Conservation (phyloP, 306 rosid genomes). For the Prunus kanzakura region DNA sequence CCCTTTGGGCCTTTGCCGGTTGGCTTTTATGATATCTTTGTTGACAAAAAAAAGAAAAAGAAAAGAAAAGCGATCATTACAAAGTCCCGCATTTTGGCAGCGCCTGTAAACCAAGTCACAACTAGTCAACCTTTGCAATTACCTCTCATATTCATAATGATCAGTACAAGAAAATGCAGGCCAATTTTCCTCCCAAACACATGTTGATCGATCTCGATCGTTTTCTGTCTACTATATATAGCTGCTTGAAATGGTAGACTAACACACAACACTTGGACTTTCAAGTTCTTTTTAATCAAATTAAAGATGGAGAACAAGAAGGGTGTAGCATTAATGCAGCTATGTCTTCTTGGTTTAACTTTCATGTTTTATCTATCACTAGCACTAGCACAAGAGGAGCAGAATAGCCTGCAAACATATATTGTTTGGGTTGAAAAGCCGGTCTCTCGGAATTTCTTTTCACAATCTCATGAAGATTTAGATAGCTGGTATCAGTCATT, state of each 20-base stretch:
- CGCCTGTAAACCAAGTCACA: not conserved
- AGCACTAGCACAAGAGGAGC: not conserved
- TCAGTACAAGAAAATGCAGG: not conserved
- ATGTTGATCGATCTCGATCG: not conserved
- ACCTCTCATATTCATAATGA: not conserved
- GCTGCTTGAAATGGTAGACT: not conserved
- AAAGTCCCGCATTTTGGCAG: not conserved
- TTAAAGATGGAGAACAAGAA: conserved; percentile 31
- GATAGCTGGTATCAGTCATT: conserved; percentile 58
- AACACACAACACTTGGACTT: no score
- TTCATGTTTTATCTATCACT: conserved; percentile 18
- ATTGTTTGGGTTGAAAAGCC: conserved; percentile 30
- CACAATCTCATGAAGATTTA: conserved; percentile 27
- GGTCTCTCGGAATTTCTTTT: conserved; percentile 5
- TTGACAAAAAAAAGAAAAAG: no score
- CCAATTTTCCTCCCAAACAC: no score
- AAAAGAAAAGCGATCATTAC: not conserved
- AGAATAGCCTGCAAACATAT: conserved; percentile 7
- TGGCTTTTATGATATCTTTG: no score
- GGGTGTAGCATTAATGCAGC: conserved; percentile 5
- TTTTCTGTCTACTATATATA: not conserved
- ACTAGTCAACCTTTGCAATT: not conserved
- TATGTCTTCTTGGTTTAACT: conserved; percentile 25
- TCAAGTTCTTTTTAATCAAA: not conserved
- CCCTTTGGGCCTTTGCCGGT: no score